phyloP scores from a whole-genome alignment of 768 basidiomycete genomes.

The Clitopilus passeckerianus region DNA sequence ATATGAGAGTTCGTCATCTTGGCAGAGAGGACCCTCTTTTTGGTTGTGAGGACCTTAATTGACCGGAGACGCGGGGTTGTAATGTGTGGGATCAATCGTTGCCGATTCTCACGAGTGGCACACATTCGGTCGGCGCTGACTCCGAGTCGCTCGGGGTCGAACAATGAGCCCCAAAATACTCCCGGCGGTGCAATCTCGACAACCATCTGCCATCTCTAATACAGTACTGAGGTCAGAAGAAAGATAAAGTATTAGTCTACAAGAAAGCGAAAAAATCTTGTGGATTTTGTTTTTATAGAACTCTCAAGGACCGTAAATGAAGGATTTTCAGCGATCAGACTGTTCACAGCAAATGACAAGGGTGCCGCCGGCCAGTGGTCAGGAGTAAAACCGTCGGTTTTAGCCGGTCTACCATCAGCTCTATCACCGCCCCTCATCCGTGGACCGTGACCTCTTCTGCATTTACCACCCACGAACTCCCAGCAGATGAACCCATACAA shows the following conservation, averaged over 20 bases:
- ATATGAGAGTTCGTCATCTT: neutral
- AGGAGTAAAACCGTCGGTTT: conserved; percentile 25
- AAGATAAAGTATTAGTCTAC: neutral
- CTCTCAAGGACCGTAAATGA: too few species aligned
- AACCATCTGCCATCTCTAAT: neutral
- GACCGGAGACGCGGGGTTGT: neutral
- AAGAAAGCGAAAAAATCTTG: too few species aligned
- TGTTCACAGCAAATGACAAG: conserved; percentile 1
- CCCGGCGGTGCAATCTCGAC: neutral
- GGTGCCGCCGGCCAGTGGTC: conserved; percentile 16
- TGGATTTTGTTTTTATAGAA: too few species aligned
- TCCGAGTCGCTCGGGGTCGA: neutral
- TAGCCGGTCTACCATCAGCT: conserved; percentile 10
- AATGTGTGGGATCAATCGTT: neutral
- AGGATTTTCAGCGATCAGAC: neutral
- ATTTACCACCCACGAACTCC: conserved; percentile 9
- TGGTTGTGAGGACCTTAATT: neutral
- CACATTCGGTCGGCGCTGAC: neutral
- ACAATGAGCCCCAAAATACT: neutral
- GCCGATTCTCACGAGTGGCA: neutral
- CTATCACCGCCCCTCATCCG: conserved; percentile 18
- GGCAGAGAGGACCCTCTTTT: neutral
- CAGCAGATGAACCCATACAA: conserved; percentile 33
- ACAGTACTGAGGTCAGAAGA: neutral
- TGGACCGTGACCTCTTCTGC: conserved; percentile 9